phyloP scores from a whole-genome alignment of 352 stramenopile genomes.

The Phytopythium mirpurense region DNA sequence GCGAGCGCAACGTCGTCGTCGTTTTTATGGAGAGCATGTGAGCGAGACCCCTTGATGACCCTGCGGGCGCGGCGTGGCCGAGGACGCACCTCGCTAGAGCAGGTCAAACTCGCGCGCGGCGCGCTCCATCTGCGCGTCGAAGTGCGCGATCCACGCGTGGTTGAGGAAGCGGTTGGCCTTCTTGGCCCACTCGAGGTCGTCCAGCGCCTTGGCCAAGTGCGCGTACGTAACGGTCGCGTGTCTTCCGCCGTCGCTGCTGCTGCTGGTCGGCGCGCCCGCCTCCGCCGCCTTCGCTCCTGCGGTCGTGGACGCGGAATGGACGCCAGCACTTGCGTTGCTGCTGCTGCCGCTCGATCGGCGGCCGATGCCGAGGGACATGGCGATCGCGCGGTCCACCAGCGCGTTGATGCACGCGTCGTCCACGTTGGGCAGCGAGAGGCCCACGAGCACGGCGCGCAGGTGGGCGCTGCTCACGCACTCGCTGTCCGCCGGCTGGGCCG shows the following conservation, averaged over 20 bases:
- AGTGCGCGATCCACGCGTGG: slow-evolving; percentile 72
- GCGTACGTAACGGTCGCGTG: slow-evolving; percentile 25
- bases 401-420: slow-evolving; percentile 41
- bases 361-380: slow-evolving; percentile 3
- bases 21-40: too few relatives aligned
- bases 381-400: slow-evolving; percentile 33
- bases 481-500: slow-evolving; percentile 27
- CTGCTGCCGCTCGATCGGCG: background rate
- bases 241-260: background rate
- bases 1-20: too few relatives aligned
- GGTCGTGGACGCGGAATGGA: background rate
- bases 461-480: slow-evolving; percentile 35
- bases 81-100: slow-evolving; percentile 9
- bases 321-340: background rate
- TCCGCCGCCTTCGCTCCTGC: background rate
- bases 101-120: slow-evolving; percentile 66
- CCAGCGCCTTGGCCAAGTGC: slow-evolving; percentile 45
- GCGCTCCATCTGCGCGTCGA: slow-evolving; percentile 75
- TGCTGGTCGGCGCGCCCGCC: background rate
- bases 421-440: slow-evolving; percentile 43
- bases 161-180: slow-evolving; percentile 78
- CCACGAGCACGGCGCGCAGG: slow-evolving; percentile 36
- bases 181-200: slow-evolving; percentile 61
- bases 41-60: too few relatives aligned
- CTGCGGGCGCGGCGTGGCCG: too few relatives aligned